Base-by-base conservation (phyloP, 108 stramenopile genomes). In the Discostella pseudostelligera region DNA sequence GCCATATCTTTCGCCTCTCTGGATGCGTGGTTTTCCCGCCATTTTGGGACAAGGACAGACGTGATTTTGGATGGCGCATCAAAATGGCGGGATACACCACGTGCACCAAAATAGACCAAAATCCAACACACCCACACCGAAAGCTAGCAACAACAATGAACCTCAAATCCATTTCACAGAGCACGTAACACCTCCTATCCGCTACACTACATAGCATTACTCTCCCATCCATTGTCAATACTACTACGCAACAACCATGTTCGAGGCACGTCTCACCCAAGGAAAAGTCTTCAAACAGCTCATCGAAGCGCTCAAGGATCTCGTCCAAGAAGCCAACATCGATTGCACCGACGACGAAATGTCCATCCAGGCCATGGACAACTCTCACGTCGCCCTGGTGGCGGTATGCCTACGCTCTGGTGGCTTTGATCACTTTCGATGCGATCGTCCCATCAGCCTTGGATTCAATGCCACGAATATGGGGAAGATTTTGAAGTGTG, bases 361-460 rank as follows among this genome's bases (percentile, higher is more conserved):
- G 22, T 72, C 87, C 83, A 92, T 97, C 81, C 99, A 99, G 82
- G 97, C 97, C 49, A 99, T 99, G 99, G 99, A 99, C 88, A 86
- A 86, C 28, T 93, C 95, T 8, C 99, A 99, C 82, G 99, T 99
- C 25, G 92, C 97, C 40, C 87, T 99, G 20, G 95, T 96, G 35
- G 80, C 94, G 37, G 80, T 98, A 21, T 62, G 82, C 32, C 80
- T 99, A 44, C 79, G 78, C 13, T 62, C 75, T 17, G 83, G 74
- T 35, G 96, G 90, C 54, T 99, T 99, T 73, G 91, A 96, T 68
- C 91, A 95, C 80, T 99, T 87, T 79, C 87, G 99, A 46, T 98
- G 97, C 68, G 99, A 99, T 75, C 75, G 92, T 24, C 82, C 85
- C 37, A 87, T 95, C 48, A 80, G 91, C 9, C 80, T 99, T 39